A percentile compares a stretch with the other conserved stretches of the same genome.
phyloP scores from a whole-genome alignment of 2,329 filamentous ascomycete species.

The Aspergillus luchuensis region DNA sequence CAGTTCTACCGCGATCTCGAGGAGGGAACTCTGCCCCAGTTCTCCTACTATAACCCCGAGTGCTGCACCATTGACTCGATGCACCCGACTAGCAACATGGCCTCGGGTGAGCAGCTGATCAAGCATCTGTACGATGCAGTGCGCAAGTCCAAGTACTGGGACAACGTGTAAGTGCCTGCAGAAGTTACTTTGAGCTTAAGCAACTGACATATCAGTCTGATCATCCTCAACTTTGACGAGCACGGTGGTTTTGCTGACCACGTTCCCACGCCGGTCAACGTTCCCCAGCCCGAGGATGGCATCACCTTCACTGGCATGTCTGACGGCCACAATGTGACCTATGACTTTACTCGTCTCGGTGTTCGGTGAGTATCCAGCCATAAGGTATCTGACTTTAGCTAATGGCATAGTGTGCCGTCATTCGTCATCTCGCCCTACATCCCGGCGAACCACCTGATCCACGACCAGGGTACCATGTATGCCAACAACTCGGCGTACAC shows the following conservation, averaged over 20 bases:
- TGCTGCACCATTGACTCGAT: conserved; percentile 41
- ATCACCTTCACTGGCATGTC: conserved; percentile 35
- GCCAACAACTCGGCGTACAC: conserved; percentile 42
- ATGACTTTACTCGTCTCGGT: conserved; percentile 44
- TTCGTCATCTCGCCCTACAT: conserved; percentile 42
- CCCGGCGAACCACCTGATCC: conserved; percentile 38
- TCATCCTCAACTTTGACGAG: conserved; percentile 47
- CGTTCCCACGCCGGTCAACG: conserved; percentile 40
- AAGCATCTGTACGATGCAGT: conserved; percentile 48
- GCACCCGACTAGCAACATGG: conserved; percentile 44
- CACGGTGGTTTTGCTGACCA: conserved; percentile 47
- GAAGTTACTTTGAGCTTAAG: not conserved
- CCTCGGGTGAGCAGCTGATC: conserved; percentile 42
- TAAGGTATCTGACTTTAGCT: not conserved
- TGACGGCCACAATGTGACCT: conserved; percentile 37
- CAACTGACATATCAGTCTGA: conserved; percentile 25
- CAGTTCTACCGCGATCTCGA: conserved; percentile 68
- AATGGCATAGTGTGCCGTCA: conserved; percentile 34
- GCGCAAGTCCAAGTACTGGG: conserved; percentile 44
- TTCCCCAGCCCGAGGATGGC: conserved; percentile 38
- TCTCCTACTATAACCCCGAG: conserved; percentile 54
- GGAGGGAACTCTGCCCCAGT: conserved; percentile 67
- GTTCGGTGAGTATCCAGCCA: conserved; percentile 29
- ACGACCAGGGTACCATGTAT: conserved; percentile 43
- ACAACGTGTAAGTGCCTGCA: conserved; percentile 30